Evolutionary conservation across 306 rosid genomes (phyloP), one percentile per base, ranked within the genome.

Genomic region (Abrus pulchellus): DNA sequence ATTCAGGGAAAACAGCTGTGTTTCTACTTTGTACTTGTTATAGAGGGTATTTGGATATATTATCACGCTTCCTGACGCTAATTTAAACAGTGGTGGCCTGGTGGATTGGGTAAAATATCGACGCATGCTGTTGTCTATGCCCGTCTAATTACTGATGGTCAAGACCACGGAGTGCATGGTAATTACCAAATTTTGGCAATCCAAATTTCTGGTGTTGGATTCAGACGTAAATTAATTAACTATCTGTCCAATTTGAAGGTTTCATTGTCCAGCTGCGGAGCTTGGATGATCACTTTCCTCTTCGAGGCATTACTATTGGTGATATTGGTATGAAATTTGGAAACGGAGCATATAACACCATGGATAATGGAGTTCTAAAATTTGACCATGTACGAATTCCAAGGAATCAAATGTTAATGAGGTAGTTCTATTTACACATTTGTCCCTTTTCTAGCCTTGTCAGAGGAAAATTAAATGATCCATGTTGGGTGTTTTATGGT

Each of bases 31-130:
- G 66, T 55, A 29, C 45, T 53, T 53, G 53, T 50, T 66, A 9
- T 62, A 9, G 34, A 77, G 14, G 33, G 76, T 75, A 38, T 52
- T 74, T 75, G 72, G 63, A 82, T 83, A 64, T 82, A 47, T 72
- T 79, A 66, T 55, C 41, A 67, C 67, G 53, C 43, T 69, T 65
- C 80, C 80, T 70, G 67, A 41, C 13, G 29, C 70, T 78, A 67
- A 86, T 85, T 49, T 78, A 79, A 41, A 68, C 86, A 95, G 99
- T 95, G 99, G 99, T 95, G 99, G 99, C 99, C 99, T 80, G 99
- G 98, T 81, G 99, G 99, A 55, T 82, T 95, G 93, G 99, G 99
- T 78, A 93, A 95, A 86, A 79, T 85, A 53, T 89, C 99, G 5
- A 95, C 98, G 0, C 98, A 95, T 74, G 97, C 90, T 79, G 83